phyloP scores from a whole-genome alignment of 352 stramenopile genomes.

The Thalassiosira mediterranea region DNA sequence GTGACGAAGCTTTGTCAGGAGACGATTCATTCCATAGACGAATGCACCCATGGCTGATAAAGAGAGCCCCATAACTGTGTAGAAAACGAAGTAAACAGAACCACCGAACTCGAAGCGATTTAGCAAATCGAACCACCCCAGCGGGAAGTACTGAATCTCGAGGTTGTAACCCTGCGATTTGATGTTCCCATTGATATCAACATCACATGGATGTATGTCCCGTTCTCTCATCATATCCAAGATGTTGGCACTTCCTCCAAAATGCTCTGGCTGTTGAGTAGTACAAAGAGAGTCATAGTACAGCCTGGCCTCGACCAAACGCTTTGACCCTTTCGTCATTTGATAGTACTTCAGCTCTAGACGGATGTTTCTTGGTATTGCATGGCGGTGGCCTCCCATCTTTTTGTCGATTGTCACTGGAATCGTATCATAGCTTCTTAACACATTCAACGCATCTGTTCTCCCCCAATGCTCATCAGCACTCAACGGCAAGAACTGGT shows the following conservation, averaged over 20 bases:
- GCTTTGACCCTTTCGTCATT: constrained; percentile 56
- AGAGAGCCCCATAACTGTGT: constrained; percentile 89
- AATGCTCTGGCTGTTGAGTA: constrained; percentile 66
- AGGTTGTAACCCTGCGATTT: constrained; percentile 85
- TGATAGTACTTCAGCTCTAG: constrained; percentile 73
- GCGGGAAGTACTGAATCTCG: constrained; percentile 88
- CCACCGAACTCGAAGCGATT: constrained; percentile 95
- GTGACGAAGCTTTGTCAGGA: constrained; percentile 95
- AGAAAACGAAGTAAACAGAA: constrained; percentile 94
- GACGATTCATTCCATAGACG: constrained; percentile 92
- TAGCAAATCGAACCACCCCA: constrained; percentile 93
- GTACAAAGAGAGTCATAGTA: constrained; percentile 80
- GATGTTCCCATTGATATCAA: constrained; percentile 70
- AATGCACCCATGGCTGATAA: constrained; percentile 89
- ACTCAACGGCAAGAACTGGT: constrained; percentile 43
- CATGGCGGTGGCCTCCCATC: constrained; percentile 49
- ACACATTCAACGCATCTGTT: constrained; percentile 37
- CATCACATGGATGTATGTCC: constrained; percentile 61
- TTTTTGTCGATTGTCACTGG: constrained; percentile 60
- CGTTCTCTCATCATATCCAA: constrained; percentile 72
- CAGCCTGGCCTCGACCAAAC: constrained; percentile 66
- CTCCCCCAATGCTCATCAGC: constrained; percentile 49
- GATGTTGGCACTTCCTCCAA: constrained; percentile 69
- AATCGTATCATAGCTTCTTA: constrained; percentile 57
- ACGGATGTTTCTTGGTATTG: constrained; percentile 60